Base-by-base conservation (phyloP, 23 red algal species). In the Rhodosorus marinus region DNA sequence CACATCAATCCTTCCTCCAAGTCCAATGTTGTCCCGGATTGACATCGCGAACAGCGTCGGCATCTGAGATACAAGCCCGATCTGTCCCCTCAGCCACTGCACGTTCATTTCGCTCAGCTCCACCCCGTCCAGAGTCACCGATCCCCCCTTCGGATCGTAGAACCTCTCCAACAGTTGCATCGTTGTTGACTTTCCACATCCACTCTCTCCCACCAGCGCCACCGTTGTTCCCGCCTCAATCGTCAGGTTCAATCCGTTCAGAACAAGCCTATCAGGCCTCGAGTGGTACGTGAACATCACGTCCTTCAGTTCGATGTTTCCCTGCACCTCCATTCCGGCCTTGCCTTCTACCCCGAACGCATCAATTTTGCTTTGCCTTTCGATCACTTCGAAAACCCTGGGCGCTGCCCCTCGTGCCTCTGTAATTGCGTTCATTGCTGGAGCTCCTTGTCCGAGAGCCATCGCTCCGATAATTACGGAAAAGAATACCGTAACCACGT, bases 31-130 rank as follows among this genome's bases (percentile, higher is more conserved):
- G 2, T 98, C 90, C 5, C 75, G 64, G 35, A 98, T 98, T 8
- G 90, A 71, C 35, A 66, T 74, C 29, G 76, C 69, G 31, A 98
- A 98, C 4, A 98, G 65, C 0, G 78, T 69, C 20, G 90, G 90
- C 64, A 78, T 81, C 65, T 98, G 90, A 0, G 64, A 57, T 25
- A 98, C 90, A 49, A 85, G 62, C 3, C 90, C 90, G 20, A 98
- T 98, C 62, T 80, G 74, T 6, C 51, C 53, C 3, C 90, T 74
- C 32, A 98, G 47, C 61, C 67, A 75, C 7, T 50, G 24, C 3
- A 98, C 71, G 26, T 98, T 81, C 8, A 84, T 47, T 25, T 55
- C 67, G 19, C 71, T 60, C 23, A 70, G 41, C 20, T 77, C 72
- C 21, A 40, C 55, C 3, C 72, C 79, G 43, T 80, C 90, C 40